These are phyloP conservation scores for Fragaria vesca DNA, from an alignment of 306 rosid genomes.

Conservation along the genomic window DNA sequence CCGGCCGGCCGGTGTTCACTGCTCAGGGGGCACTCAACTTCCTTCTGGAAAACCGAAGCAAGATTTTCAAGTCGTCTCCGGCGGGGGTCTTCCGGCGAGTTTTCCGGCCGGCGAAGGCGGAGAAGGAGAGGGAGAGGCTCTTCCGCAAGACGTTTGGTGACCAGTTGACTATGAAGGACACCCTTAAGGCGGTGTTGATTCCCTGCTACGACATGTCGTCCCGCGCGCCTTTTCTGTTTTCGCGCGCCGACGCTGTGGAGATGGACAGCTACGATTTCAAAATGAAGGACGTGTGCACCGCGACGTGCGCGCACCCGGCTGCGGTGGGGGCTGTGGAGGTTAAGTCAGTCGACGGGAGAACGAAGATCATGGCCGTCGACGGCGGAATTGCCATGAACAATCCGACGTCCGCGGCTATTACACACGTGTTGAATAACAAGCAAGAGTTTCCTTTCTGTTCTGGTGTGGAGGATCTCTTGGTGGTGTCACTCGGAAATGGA, in stretches of 20 bases:
- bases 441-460: constrained; percentile 88
- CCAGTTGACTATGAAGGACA: constrained; percentile 58
- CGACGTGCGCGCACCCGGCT: constrained; percentile 56
- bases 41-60: constrained; percentile 52
- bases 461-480: constrained; percentile 68
- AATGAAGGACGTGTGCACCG: constrained; percentile 76
- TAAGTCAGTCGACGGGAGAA: constrained; percentile 60
- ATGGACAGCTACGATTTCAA: constrained; percentile 89
- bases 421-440: constrained; percentile 91
- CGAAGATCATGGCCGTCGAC: constrained; percentile 73
- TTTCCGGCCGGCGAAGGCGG: constrained; percentile 33
- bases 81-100: constrained; percentile 50
- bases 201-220: constrained; percentile 93
- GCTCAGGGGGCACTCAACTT: constrained; percentile 70
- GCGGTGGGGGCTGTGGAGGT: constrained; percentile 39
- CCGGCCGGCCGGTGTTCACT: constrained; percentile 49
- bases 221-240: constrained; percentile 84
- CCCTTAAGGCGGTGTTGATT: constrained; percentile 76
- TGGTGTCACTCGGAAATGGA: constrained; percentile 86
- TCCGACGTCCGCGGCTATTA: constrained; percentile 80
- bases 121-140: constrained; percentile 47
- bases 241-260: constrained; percentile 94
- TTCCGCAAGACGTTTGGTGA: constrained; percentile 69
- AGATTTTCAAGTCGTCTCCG: constrained; percentile 33
- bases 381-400: constrained; percentile 88